Conservation (phyloP, 805 yeast species). For the Candida boidinii region DNA sequence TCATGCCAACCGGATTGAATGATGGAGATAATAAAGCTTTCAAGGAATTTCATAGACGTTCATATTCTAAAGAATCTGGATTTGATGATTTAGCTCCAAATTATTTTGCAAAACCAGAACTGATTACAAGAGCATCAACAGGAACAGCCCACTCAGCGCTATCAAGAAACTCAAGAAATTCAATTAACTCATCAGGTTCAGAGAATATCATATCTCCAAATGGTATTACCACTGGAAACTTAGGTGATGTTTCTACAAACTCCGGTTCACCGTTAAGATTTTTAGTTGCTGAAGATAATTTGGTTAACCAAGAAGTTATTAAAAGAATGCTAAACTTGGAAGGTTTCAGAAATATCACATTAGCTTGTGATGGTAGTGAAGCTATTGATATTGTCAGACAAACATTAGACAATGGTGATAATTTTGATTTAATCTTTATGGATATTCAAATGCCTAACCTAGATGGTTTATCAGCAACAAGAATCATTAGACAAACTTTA, state of each 20-base stretch:
- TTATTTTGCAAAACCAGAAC: constrained; percentile 33
- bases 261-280: constrained; percentile 29
- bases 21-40: no score
- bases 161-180: neutral
- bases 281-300: constrained; percentile 89
- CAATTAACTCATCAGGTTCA: neutral
- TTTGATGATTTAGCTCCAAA: constrained; percentile 6
- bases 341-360: constrained; percentile 59
- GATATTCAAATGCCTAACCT: constrained; percentile 96
- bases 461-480: constrained; percentile 84
- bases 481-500: constrained; percentile 54
- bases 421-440: constrained; percentile 79
- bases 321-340: constrained; percentile 80
- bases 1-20: no score
- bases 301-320: constrained; percentile 91
- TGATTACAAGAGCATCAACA: constrained; percentile 38
- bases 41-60: no score
- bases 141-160: constrained; percentile 39
- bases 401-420: constrained; percentile 29
- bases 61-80: no score
- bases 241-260: no score
- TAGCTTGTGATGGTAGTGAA: constrained; percentile 89
- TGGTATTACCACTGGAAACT: neutral
- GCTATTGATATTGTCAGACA: constrained; percentile 64
- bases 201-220: neutral